Evolutionary conservation across 129 eudicot genomes (phyloP).

Genomic region (Flaveria bidentis): DNA sequence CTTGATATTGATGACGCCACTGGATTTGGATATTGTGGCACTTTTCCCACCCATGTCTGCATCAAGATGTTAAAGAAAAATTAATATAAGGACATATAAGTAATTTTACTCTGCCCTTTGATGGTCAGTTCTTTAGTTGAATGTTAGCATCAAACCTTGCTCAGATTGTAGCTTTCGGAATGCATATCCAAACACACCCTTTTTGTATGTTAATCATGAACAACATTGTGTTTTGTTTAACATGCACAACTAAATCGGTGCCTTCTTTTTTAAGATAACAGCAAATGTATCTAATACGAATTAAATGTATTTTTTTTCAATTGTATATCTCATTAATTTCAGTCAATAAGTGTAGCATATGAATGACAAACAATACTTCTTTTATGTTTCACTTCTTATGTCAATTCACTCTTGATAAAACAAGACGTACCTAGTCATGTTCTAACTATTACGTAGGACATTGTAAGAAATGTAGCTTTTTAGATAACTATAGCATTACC

Average conservation of each 20-base stretch:
- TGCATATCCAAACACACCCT: constrained; percentile 4
- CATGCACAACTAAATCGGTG: constrained; percentile 8
- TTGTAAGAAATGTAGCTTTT: not conserved
- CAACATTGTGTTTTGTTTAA: not conserved
- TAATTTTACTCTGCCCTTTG: not conserved
- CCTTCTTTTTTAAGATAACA: constrained; percentile 10
- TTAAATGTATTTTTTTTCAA: not conserved
- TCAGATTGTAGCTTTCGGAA: constrained; percentile 4
- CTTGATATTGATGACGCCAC: constrained; percentile 81
- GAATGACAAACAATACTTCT: not conserved
- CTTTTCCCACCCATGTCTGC: constrained; percentile 67
- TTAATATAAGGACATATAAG: not conserved
- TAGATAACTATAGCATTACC: not conserved
- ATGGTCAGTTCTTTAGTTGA: constrained; percentile 1
- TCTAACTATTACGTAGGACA: not conserved
- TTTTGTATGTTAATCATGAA: not conserved
- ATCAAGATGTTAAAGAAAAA: not conserved
- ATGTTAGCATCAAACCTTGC: not conserved
- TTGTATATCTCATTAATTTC: not conserved
- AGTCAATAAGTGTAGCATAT: not conserved
- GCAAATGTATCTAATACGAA: not conserved
- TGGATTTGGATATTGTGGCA: constrained; percentile 75
- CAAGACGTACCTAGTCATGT: not conserved
- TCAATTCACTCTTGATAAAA: not conserved
- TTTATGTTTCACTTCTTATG: constrained; percentile 4